Evolutionary conservation across 1,284 basidiomycete genomes (phyloP).

Genomic region (Cystobasidium sp.): DNA sequence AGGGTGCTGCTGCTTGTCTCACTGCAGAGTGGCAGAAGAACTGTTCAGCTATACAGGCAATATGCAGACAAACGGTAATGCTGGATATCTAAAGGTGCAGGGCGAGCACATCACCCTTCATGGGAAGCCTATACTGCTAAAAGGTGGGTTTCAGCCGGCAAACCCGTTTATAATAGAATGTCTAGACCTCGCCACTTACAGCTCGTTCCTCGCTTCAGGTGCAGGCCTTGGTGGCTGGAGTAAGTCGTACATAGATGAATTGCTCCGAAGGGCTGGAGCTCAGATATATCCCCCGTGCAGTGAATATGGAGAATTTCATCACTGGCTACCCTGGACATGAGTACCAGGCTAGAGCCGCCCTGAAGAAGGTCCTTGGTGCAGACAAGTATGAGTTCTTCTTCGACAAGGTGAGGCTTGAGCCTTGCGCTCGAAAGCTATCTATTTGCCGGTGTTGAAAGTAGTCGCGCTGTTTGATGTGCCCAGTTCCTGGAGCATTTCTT

Average conservation of each 20-base stretch:
- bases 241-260: neutral
- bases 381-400: constrained; percentile 76
- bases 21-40: neutral
- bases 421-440: neutral
- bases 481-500: constrained; percentile 77
- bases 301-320: constrained; percentile 38
- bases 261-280: no score
- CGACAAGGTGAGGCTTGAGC: constrained; percentile 63
- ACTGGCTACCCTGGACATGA: constrained; percentile 67
- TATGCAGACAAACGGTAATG: neutral
- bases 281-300: neutral
- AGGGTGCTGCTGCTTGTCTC: neutral
- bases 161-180: neutral
- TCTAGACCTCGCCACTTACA: neutral
- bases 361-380: constrained; percentile 68
- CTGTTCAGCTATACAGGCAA: neutral
- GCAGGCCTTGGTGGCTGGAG: constrained; percentile 25
- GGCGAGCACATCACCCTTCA: constrained; percentile 20
- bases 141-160: neutral
- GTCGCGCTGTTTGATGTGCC: no score
- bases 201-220: neutral
- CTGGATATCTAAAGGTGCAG: constrained; percentile 7
- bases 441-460: no score
- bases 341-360: constrained; percentile 69
- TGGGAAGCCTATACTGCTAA: constrained; percentile 25